phyloP scores from a whole-genome alignment of 1,284 basidiomycete genomes.

The Paramarasmius palmivorus region DNA sequence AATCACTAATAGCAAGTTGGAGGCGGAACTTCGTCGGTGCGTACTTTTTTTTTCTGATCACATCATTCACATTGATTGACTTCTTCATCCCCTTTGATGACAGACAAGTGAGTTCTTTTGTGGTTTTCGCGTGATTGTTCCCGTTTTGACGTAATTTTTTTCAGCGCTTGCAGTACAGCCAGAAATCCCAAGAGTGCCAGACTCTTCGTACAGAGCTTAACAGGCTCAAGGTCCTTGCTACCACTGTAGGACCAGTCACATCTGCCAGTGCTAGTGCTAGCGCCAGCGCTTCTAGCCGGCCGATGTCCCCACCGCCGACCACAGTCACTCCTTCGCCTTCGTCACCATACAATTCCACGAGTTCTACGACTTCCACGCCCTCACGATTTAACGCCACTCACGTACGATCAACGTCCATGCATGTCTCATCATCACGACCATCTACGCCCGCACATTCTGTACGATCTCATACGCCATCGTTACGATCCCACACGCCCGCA shows the following conservation, averaged over 20 bases:
- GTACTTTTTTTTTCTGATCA: conserved; percentile 27
- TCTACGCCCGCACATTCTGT: conserved; percentile 43
- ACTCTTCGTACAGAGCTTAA: conserved; percentile 63
- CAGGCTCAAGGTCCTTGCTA: conserved; percentile 50
- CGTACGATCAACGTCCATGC: conserved; percentile 50
- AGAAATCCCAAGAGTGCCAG: conserved; percentile 71
- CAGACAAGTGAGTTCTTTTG: conserved; percentile 55
- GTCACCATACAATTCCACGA: conserved; percentile 29
- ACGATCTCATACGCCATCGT: conserved; percentile 27
- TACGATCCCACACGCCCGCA: conserved; percentile 28
- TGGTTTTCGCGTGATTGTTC: conserved; percentile 11
- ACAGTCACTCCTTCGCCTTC: conserved; percentile 33
- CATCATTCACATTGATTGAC: conserved; percentile 20
- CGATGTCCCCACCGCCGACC: conserved; percentile 35
- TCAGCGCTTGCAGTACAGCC: conserved; percentile 59
- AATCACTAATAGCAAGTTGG: conserved; percentile 54
- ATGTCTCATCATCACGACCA: conserved; percentile 43
- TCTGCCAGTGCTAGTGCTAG: conserved; percentile 22
- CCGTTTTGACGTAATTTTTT: conserved; percentile 25
- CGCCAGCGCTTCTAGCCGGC: conserved; percentile 29
- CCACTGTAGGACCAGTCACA: conserved; percentile 34
- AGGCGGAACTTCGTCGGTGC: conserved; percentile 64
- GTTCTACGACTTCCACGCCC: conserved; percentile 34
- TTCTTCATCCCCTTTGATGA: conserved; percentile 15
- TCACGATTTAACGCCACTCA: conserved; percentile 51